Conservation (phyloP, 2,329 filamentous ascomycete genomes). For the Pseudogymnoascus sp. region DNA sequence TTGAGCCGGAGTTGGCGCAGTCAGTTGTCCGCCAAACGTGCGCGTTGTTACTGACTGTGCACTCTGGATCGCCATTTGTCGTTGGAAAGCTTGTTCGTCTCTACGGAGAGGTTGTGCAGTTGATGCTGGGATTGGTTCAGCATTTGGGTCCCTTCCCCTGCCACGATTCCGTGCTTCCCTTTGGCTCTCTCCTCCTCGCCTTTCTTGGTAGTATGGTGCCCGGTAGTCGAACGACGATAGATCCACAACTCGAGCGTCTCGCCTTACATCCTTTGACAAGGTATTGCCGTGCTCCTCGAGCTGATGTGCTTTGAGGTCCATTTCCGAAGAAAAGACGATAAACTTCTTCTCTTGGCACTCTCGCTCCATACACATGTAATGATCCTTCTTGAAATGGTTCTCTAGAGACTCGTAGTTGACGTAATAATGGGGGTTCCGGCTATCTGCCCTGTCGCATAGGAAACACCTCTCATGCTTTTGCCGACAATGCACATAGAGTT, state of each 20-base stretch:
- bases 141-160: slow-evolving; percentile 78
- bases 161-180: slow-evolving; percentile 39
- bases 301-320: slow-evolving; percentile 92
- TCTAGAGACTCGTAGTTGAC: slow-evolving; percentile 81
- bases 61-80: slow-evolving; percentile 85
- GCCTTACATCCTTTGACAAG: slow-evolving; percentile 72
- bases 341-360: slow-evolving; percentile 97
- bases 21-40: slow-evolving; percentile 79
- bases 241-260: slow-evolving; percentile 79
- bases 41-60: slow-evolving; percentile 72
- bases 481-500: slow-evolving; percentile 86
- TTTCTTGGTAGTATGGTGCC: slow-evolving; percentile 57
- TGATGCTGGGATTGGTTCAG: slow-evolving; percentile 67
- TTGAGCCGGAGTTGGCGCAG: slow-evolving; percentile 42
- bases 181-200: slow-evolving; percentile 40
- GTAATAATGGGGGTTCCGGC: slow-evolving; percentile 73
- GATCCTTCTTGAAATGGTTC: slow-evolving; percentile 77
- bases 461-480: slow-evolving; percentile 94
- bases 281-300: slow-evolving; percentile 73
- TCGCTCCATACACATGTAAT: slow-evolving; percentile 75
- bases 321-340: slow-evolving; percentile 88
- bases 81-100: slow-evolving; percentile 85
- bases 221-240: slow-evolving; percentile 79
- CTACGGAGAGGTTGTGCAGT: slow-evolving; percentile 74
- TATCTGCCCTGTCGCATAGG: slow-evolving; percentile 64